These are phyloP conservation scores for Martiniozyma asiatica DNA, from an alignment of 1,139 yeast species.

Conservation along the genomic window DNA sequence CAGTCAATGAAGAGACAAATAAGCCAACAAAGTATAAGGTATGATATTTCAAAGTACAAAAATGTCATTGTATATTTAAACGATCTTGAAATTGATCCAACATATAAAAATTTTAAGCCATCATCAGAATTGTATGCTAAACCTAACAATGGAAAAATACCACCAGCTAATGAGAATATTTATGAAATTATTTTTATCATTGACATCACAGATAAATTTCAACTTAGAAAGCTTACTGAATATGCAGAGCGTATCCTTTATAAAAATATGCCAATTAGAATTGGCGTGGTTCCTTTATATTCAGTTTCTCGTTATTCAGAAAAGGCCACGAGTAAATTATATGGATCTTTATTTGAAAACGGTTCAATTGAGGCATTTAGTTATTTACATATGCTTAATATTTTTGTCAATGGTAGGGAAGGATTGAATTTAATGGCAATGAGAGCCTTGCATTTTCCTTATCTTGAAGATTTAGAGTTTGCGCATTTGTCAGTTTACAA, in stretches of 20 bases:
- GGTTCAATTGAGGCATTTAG: slow-evolving; percentile 18
- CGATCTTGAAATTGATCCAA: slow-evolving; percentile 54
- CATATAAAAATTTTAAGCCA: slow-evolving; percentile 35
- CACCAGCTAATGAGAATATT: slow-evolving; percentile 60
- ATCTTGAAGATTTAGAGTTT: slow-evolving; percentile 8
- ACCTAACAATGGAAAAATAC: slow-evolving; percentile 42
- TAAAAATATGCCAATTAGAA: slow-evolving; percentile 60
- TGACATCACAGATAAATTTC: slow-evolving; percentile 43
- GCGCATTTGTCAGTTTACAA: slow-evolving; percentile 6
- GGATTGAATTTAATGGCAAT: slow-evolving; percentile 5
- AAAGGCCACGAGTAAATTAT: slow-evolving; percentile 22
- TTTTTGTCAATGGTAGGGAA: slow-evolving; percentile 8
- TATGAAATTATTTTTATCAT: slow-evolving; percentile 65
- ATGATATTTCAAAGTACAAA: slow-evolving; percentile 20
- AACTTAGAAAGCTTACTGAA: slow-evolving; percentile 35
- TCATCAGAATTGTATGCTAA: slow-evolving; percentile 32
- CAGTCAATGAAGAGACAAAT: too few relatives aligned
- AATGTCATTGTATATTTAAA: slow-evolving; percentile 62
- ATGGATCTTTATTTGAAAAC: slow-evolving; percentile 22
- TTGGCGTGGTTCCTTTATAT: slow-evolving; percentile 65
- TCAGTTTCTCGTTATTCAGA: slow-evolving; percentile 13
- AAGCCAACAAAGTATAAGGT: too few relatives aligned
- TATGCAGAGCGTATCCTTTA: slow-evolving; percentile 39
- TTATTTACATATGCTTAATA: slow-evolving; percentile 15
- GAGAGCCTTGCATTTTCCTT: slow-evolving; percentile 8